Conservation (phyloP, 805 yeast species). For the Henningerozyma blattae region DNA sequence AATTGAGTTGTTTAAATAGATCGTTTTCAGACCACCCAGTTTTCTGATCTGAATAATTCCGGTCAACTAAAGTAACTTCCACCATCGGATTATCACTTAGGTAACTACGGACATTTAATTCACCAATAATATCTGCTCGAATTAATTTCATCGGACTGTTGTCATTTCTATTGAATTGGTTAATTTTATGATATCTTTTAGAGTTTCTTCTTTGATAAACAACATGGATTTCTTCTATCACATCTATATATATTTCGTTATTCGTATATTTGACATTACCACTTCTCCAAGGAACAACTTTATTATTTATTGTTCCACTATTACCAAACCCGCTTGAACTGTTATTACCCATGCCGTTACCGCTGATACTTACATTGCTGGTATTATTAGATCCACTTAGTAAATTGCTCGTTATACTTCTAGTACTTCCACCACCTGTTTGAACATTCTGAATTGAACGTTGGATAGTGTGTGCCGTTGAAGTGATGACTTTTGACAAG, state of each 20-base stretch:
- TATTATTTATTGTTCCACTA: constrained; percentile 9
- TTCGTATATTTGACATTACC: constrained; percentile 57
- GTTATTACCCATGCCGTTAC: background rate
- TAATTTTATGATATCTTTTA: background rate
- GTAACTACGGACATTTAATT: constrained; percentile 48
- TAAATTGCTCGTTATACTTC: too few relatives aligned
- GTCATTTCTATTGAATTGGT: background rate
- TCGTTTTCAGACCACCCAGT: background rate
- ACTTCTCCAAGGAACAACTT: constrained; percentile 65
- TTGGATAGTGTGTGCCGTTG: constrained; percentile 23
- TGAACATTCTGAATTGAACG: constrained; percentile 7
- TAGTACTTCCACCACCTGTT: constrained; percentile 1
- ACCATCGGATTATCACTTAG: constrained; percentile 72
- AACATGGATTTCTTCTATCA: constrained; percentile 53
- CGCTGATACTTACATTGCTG: too few relatives aligned
- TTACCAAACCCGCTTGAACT: background rate
- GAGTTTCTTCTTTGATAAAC: constrained; percentile 25
- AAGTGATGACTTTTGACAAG: constrained; percentile 24
- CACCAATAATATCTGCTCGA: constrained; percentile 43
- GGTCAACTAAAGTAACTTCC: constrained; percentile 38
- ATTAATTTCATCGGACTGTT: constrained; percentile 6
- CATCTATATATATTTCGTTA: constrained; percentile 80
- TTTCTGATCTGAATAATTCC: constrained; percentile 22
- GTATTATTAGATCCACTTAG: too few relatives aligned
- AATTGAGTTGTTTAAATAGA: constrained; percentile 8